These are phyloP conservation scores for Eimeria maxima DNA, from an alignment of 169 alveolate species.

Conservation along the genomic window DNA sequence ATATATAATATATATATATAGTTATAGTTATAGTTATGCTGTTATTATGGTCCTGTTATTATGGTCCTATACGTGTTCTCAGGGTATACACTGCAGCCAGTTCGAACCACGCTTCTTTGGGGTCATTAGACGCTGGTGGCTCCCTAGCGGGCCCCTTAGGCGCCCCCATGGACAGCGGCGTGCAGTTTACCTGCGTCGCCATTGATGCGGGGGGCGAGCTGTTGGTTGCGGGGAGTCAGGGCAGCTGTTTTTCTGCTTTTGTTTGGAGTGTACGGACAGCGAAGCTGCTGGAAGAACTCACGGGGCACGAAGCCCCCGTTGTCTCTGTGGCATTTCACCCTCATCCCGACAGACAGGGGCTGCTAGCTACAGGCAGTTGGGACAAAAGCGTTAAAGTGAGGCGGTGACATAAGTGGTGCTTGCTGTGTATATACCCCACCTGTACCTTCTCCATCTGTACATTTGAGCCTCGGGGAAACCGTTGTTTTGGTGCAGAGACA, in stretches of 20 bases:
- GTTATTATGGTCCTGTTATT: too few relatives aligned
- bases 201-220: constrained; percentile 97
- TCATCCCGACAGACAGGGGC: constrained; percentile 86
- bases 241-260: constrained; percentile 87
- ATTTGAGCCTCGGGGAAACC: too few relatives aligned
- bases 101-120: not conserved
- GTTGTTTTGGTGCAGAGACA: too few relatives aligned
- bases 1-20: too few relatives aligned
- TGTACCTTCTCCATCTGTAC: too few relatives aligned
- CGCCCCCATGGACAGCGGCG: constrained; percentile 79
- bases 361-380: constrained; percentile 95
- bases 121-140: not conserved
- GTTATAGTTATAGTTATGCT: too few relatives aligned
- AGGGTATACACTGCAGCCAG: constrained; percentile 41
- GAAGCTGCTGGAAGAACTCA: constrained; percentile 91
- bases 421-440: too few relatives aligned
- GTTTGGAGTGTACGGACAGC: constrained; percentile 90
- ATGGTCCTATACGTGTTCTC: not conserved
- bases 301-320: constrained; percentile 96
- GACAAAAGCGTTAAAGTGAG: constrained; percentile 88
- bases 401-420: not conserved
- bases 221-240: constrained; percentile 98
- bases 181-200: constrained; percentile 97
- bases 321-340: constrained; percentile 90
- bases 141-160: too few relatives aligned